Conservation (phyloP, 2,329 filamentous ascomycete genomes). For the Xylariaceae sp. region DNA sequence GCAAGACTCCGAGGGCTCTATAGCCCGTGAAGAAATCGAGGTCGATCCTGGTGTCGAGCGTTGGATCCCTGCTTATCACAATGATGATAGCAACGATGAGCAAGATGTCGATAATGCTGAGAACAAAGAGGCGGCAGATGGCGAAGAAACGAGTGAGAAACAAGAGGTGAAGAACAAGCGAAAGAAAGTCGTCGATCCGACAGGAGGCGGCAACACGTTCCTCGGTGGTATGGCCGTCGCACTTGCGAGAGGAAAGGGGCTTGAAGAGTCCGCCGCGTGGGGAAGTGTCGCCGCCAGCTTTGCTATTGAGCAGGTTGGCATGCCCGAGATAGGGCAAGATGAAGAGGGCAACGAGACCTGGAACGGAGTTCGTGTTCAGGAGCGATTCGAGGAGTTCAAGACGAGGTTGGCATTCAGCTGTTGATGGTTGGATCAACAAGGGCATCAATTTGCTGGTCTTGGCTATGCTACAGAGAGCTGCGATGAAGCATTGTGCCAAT, state of each 20-base stretch:
- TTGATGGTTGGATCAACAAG: background rate
- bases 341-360: conserved; percentile 52
- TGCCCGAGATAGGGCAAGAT: conserved; percentile 55
- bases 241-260: conserved; percentile 53
- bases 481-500: no score
- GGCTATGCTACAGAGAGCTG: no score
- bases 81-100: conserved; percentile 20
- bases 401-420: conserved; percentile 33
- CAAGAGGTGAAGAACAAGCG: background rate
- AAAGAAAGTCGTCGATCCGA: conserved; percentile 75
- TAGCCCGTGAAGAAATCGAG: conserved; percentile 55
- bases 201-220: conserved; percentile 90
- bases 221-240: conserved; percentile 59
- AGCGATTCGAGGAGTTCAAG: conserved; percentile 51
- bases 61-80: conserved; percentile 78
- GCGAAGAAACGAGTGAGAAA: background rate
- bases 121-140: background rate
- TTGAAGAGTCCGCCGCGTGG: conserved; percentile 71
- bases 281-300: conserved; percentile 84
- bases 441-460: no score
- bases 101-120: background rate
- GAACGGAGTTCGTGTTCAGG: conserved; percentile 54
- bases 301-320: conserved; percentile 89
- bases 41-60: conserved; percentile 61
- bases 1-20: conserved; percentile 48